These are phyloP conservation scores for Serpula lacrymans DNA, from an alignment of 768 basidiomycete species.

Conservation along the genomic window DNA sequence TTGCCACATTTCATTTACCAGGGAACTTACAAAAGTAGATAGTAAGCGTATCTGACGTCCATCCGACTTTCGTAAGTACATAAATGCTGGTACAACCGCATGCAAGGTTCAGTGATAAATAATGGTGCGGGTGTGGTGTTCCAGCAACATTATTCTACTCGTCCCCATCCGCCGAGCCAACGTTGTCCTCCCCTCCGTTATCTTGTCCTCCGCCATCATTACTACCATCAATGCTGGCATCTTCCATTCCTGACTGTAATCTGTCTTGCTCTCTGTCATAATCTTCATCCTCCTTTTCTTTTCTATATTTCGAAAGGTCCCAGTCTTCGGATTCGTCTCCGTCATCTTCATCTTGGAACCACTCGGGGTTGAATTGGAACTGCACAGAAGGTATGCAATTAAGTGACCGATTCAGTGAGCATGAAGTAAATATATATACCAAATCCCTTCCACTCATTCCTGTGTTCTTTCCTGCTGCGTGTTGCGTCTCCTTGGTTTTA, in stretches of 20 bases:
- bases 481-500: conserved; percentile 79
- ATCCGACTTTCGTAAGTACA: no score
- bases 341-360: conserved; percentile 79
- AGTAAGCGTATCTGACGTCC: no score
- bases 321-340: conserved; percentile 42
- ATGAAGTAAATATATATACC: conserved; percentile 41
- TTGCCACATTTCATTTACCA: no score
- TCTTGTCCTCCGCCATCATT: no score
- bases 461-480: conserved; percentile 81
- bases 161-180: no score
- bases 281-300: conserved; percentile 60
- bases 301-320: conserved; percentile 60
- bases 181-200: no score
- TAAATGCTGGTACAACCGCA: no score
- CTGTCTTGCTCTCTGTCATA: conserved; percentile 26
- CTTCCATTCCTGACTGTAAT: conserved; percentile 11
- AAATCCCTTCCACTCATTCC: conserved; percentile 97
- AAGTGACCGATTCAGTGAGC: conserved; percentile 1
- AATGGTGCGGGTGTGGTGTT: no score
- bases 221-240: conserved; percentile 18
- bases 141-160: no score
- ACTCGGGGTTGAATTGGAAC: conserved; percentile 96
- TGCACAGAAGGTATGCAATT: conserved; percentile 26
- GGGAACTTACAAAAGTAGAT: no score
- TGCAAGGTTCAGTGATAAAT: no score